Evolutionary conservation across 2,329 filamentous ascomycete species (phyloP), one percentile per base, ranked within the genome.

Genomic region (Akanthomyces lecanii): DNA sequence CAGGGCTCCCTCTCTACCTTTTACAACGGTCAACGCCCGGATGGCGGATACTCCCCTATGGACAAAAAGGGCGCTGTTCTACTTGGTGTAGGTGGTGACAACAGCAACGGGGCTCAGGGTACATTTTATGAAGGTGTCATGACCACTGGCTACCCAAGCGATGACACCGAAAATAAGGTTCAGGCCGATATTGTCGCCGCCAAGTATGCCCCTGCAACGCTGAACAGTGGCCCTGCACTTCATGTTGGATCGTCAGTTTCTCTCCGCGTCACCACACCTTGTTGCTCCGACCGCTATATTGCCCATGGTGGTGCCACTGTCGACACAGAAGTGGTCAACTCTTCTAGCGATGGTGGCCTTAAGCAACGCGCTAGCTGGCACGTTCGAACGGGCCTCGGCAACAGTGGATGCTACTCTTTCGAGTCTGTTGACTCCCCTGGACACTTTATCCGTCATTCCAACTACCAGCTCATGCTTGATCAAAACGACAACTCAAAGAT

Each of bases 51-150:
- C 73, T 82, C 85, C 69, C 79, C 82, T 0, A 89, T 89, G 86
- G 76, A 68, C 66, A 87, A 88, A 67, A 85, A 89, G 69, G 86
- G 85, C n/a, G 81, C 85, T 60, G 86, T 89, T 50, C 79, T 89
- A 62, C 83, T 89, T 18, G 86, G 86, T 21, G 87, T 88, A 61
- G 86, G 86, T 21, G 86, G 86, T 8, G 86, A 89, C 67, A 89
- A 86, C 74, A 86, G 83, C 69, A 75, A 77, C 67, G 68, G 82
- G 52, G 85, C 78, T 0, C 83, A 87, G 69, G 85, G 86, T 28
- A 88, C 85, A 0, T 86, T 86, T 69, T 86, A 88, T 71, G 85
- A 88, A 72, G 86, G 85, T 30, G 85, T 83, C 28, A 86, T 89
- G 84, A 88, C 85, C 18, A 73, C 77, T 0, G 84, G 85, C 1